Evolutionary conservation across 208 protist genomes (phyloP), one percentile per base, ranked within the genome.

Genomic region (Leishmania guyanensis): DNA sequence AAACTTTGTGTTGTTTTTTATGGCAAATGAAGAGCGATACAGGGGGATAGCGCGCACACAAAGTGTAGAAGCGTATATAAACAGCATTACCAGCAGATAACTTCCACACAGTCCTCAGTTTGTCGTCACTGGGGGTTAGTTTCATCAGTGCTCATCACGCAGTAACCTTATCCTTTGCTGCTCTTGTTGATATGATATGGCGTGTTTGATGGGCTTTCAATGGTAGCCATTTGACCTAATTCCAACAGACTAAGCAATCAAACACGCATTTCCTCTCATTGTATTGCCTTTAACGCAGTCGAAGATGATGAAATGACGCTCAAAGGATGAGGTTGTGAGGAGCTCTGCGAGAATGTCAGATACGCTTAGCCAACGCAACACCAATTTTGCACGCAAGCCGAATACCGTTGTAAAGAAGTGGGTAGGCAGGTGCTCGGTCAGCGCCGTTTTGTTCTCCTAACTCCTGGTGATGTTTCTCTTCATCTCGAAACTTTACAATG

Each of bases 391-490:
- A 97, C 3, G 89, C 90, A n/a, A 88, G 75, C 16, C 91, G 85
- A 62, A 97, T 96, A 22, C 88, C 90, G 69, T 97, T 96, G 80
- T 96, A 97, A 0, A 97, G 84, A 20, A 97, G 76, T 29, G 92
- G 92, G 74, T 95, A 96, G 1, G 82, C 86, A 36, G 91, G 90
- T 36, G 92, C 92, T 9, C 95, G 75, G 14, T 80, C 89, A 60
- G 92, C 93, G 16, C 94, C 94, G 84, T 96, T 95, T 56, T 89
- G 77, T 66, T 95, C 92, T 4, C 94, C 94, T 60, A 97, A 84
- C 36, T 96, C 90, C 48, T 96, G 94, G 69, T 97, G 94, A 72
- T 95, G 92, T 76, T 93, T 89, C 77, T 97, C 94, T 69, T 97
- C 94, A 80, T 97, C 91, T 62, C 94, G 87, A 68, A 97, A 94